phyloP scores from a whole-genome alignment of 495 filamentous ascomycete genomes.

The Neurospora tetraspora region DNA sequence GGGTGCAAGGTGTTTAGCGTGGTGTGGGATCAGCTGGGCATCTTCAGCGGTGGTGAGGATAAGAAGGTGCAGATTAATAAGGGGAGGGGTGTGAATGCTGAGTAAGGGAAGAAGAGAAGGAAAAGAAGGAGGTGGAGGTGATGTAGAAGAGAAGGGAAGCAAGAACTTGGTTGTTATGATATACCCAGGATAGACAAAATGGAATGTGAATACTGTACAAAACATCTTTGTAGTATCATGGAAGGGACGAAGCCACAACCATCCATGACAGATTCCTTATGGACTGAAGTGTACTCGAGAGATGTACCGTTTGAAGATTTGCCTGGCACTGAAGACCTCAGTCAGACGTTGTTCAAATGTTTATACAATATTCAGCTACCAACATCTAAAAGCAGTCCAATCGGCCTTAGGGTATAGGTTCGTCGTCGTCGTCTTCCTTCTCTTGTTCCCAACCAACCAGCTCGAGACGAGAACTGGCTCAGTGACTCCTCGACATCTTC shows the following conservation, averaged over 20 bases:
- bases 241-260: neutral
- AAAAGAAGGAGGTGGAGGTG: neutral
- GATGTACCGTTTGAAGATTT: neutral
- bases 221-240: neutral
- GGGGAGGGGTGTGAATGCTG: constrained; percentile 33
- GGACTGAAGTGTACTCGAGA: neutral
- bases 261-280: neutral
- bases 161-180: constrained; percentile 5
- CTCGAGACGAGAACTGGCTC: neutral
- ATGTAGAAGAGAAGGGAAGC: neutral
- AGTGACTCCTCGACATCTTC: neutral
- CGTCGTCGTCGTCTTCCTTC: neutral
- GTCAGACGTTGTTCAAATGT: neutral
- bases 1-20: constrained; percentile 87
- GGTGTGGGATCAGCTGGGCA: constrained; percentile 79
- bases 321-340: neutral
- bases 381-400: neutral
- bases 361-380: neutral
- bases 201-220: neutral
- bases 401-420: neutral
- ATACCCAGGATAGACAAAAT: constrained; percentile 5
- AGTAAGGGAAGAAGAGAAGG: neutral
- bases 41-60: constrained; percentile 88
- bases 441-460: neutral
- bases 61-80: constrained; percentile 85